Evolutionary conservation across 345 rosid species (phyloP).

Genomic region (Brassica nigra): DNA sequence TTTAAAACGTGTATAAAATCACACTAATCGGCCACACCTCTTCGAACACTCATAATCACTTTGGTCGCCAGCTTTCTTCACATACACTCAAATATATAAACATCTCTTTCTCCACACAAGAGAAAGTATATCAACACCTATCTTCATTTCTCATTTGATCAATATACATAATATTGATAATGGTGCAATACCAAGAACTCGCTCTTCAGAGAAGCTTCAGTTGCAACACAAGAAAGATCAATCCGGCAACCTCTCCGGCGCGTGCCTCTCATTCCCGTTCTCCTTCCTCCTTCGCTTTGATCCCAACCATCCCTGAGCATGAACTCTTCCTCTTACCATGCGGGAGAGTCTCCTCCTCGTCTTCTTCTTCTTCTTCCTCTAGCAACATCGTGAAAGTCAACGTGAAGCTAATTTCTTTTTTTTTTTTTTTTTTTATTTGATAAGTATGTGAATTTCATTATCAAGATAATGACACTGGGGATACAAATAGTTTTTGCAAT

Average conservation of each 20-base stretch:
- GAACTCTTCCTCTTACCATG: conserved; percentile 46
- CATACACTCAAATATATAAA: conserved; percentile 1
- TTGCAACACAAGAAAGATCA: conserved; percentile 44
- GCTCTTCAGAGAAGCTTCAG: conserved; percentile 42
- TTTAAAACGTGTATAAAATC: conserved; percentile 27
- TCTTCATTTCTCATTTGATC: not conserved
- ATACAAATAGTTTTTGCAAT: not conserved
- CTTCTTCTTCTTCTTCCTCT: not conserved
- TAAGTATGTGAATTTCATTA: not conserved
- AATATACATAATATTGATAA: conserved; percentile 3
- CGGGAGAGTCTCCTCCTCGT: conserved; percentile 13
- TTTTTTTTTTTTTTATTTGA: too few species aligned
- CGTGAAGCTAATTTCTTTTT: conserved; percentile 41
- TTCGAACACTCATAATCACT: conserved; percentile 63
- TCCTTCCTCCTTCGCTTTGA: conserved; percentile 43
- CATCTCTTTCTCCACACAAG: not conserved
- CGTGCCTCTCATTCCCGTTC: conserved; percentile 35
- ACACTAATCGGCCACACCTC: conserved; percentile 55
- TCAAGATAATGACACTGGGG: not conserved
- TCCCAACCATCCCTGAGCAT: conserved; percentile 43
- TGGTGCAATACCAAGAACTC: conserved; percentile 37
- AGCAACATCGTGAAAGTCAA: conserved; percentile 26
- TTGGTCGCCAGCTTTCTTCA: conserved; percentile 59
- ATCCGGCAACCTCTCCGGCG: conserved; percentile 39
- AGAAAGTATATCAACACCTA: not conserved